A percentile compares a stretch with the other conserved stretches of the same genome.
Evolutionary conservation across 441 rosid species (phyloP).

Genomic region (Corymbia citriodora): DNA sequence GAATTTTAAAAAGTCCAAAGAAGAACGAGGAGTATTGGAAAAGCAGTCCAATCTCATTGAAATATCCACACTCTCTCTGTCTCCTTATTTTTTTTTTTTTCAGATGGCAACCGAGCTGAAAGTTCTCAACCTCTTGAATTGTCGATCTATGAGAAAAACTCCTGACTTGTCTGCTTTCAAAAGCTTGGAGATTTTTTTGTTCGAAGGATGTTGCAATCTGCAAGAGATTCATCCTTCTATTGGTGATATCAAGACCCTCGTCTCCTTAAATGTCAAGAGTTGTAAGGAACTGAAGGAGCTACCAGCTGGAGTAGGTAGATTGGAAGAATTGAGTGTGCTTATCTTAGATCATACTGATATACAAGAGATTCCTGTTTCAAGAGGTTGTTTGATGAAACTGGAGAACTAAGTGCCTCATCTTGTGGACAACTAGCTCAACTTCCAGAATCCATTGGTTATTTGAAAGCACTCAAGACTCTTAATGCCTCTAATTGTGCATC

Average conservation of each 20-base stretch:
- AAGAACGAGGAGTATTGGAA: not conserved
- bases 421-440: not conserved
- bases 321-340: not conserved
- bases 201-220: not conserved
- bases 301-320: not conserved
- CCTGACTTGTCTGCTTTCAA: not conserved
- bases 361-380: not conserved
- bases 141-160: not conserved
- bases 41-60: not conserved
- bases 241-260: not conserved
- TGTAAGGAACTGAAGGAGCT: not conserved
- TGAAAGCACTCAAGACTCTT: not conserved
- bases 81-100: no score
- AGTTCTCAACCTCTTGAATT: not conserved
- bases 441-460: not conserved
- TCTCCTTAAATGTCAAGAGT: not conserved
- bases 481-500: not conserved
- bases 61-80: not conserved
- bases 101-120: not conserved
- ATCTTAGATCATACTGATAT: not conserved
- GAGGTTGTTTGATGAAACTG: not conserved
- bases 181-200: not conserved
- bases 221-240: not conserved
- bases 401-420: not conserved
- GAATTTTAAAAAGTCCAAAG: not conserved